phyloP scores from a whole-genome alignment of 306 rosid species.

The Psophocarpus tetragonolobus region DNA sequence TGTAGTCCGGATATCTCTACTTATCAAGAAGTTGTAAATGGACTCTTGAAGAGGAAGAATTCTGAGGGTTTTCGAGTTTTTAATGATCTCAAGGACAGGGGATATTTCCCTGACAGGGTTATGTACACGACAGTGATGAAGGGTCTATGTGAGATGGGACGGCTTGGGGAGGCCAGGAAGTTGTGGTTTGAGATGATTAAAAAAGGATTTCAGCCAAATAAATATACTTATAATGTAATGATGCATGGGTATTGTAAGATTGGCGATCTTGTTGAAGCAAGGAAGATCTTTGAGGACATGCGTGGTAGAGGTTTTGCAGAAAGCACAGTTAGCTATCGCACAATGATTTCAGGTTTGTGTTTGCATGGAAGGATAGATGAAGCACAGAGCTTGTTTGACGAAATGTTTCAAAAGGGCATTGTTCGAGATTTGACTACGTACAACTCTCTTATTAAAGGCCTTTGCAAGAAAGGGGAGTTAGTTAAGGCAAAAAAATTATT shows the following conservation, averaged over 20 bases:
- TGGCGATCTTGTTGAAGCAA: constrained; percentile 53
- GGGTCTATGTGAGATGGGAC: constrained; percentile 54
- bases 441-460: constrained; percentile 58
- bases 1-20: constrained; percentile 50
- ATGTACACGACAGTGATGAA: constrained; percentile 76
- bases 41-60: constrained; percentile 49
- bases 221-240: constrained; percentile 56
- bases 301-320: constrained; percentile 52
- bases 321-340: constrained; percentile 46
- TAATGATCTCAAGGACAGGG: constrained; percentile 75
- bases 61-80: constrained; percentile 57
- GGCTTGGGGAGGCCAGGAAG: constrained; percentile 65
- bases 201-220: constrained; percentile 66
- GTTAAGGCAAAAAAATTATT: constrained; percentile 47
- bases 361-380: constrained; percentile 51
- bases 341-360: constrained; percentile 63
- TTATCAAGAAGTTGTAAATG: constrained; percentile 62
- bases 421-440: constrained; percentile 52
- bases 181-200: constrained; percentile 84
- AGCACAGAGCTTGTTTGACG: constrained; percentile 56
- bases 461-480: constrained; percentile 51
- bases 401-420: constrained; percentile 60
- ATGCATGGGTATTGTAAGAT: constrained; percentile 53
- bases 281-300: constrained; percentile 63
- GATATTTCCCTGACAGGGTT: constrained; percentile 66